Evolutionary conservation across 2,329 filamentous ascomycete genomes (phyloP).

Genomic region (Pseudofabraea citricarpa): DNA sequence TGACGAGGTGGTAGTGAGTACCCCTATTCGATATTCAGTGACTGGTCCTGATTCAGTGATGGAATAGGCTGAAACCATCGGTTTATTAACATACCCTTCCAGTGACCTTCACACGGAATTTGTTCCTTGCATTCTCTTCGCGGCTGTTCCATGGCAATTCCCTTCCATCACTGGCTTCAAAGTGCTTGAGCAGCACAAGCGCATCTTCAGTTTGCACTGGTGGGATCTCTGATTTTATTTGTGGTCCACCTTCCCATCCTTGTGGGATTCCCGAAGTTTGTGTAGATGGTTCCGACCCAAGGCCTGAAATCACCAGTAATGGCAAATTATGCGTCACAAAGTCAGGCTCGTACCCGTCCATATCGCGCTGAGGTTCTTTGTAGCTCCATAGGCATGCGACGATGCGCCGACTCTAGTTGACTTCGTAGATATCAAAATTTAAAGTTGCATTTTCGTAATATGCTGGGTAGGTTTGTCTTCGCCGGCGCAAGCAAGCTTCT

Average conservation of each 20-base stretch:
- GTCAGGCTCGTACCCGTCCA: constrained; percentile 76
- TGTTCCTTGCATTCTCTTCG: constrained; percentile 39
- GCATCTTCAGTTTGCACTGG: constrained; percentile 61
- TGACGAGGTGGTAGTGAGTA: constrained; percentile 52
- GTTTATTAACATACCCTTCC: constrained; percentile 64
- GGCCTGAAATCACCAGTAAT: constrained; percentile 75
- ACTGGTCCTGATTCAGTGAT: constrained; percentile 12
- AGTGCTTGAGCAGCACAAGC: constrained; percentile 58
- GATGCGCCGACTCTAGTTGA: too few species aligned
- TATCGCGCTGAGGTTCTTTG: constrained; percentile 31
- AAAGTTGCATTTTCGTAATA: too few species aligned
- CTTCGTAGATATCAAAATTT: too few species aligned
- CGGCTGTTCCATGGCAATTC: constrained; percentile 62
- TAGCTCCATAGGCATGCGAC: constrained; percentile 18
- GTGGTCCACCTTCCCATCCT: constrained; percentile 35
- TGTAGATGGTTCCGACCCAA: constrained; percentile 45
- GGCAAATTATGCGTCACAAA: constrained; percentile 87
- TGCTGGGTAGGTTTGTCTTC: too few species aligned
- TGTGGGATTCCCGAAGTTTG: constrained; percentile 9
- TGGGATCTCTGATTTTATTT: constrained; percentile 68
- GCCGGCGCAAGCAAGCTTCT: too few species aligned
- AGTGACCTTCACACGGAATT: constrained; percentile 67
- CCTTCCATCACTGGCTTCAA: constrained; percentile 61
- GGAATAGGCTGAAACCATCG: constrained; percentile 18
- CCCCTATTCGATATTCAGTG: constrained; percentile 34